Conservation (phyloP, 2,329 filamentous ascomycete species). For the Aspergillus tamarii region DNA sequence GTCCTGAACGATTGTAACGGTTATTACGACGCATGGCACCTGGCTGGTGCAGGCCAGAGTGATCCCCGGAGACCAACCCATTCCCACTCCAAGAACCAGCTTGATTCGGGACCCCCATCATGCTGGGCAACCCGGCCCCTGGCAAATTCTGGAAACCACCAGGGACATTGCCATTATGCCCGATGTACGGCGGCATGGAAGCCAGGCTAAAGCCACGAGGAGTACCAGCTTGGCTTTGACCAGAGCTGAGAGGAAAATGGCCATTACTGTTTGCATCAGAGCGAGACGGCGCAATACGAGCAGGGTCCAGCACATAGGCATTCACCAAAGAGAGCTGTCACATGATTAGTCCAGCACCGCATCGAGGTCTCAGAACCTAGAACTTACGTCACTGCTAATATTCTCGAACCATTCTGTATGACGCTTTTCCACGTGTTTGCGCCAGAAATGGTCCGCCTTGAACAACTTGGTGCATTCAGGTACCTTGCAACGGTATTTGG, state of each 20-base stretch:
- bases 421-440: slow-evolving; percentile 95
- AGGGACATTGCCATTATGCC: slow-evolving; percentile 46
- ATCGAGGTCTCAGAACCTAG: background rate
- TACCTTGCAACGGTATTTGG: slow-evolving; percentile 95
- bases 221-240: slow-evolving; percentile 77
- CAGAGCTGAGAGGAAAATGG: slow-evolving; percentile 82
- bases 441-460: slow-evolving; percentile 96
- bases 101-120: slow-evolving; percentile 35
- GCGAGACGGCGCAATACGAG: slow-evolving; percentile 89
- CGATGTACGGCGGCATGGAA: slow-evolving; percentile 66
- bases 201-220: slow-evolving; percentile 89
- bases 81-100: slow-evolving; percentile 32
- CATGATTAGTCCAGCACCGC: slow-evolving; percentile 35
- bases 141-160: slow-evolving; percentile 37
- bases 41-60: slow-evolving; percentile 51
- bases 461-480: slow-evolving; percentile 96
- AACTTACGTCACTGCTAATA: slow-evolving; percentile 78
- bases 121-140: slow-evolving; percentile 33
- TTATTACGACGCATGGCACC: slow-evolving; percentile 71
- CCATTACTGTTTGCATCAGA: slow-evolving; percentile 95
- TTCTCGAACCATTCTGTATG: slow-evolving; percentile 84
- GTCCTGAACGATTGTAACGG: slow-evolving; percentile 66
- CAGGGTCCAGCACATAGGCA: slow-evolving; percentile 88
- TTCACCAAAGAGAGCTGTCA: slow-evolving; percentile 84
- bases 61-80: slow-evolving; percentile 44